Percentiles rank a stretch among this genome's conserved stretches.
phyloP scores from a whole-genome alignment of 208 protist species.

The Leishmania arabica region DNA sequence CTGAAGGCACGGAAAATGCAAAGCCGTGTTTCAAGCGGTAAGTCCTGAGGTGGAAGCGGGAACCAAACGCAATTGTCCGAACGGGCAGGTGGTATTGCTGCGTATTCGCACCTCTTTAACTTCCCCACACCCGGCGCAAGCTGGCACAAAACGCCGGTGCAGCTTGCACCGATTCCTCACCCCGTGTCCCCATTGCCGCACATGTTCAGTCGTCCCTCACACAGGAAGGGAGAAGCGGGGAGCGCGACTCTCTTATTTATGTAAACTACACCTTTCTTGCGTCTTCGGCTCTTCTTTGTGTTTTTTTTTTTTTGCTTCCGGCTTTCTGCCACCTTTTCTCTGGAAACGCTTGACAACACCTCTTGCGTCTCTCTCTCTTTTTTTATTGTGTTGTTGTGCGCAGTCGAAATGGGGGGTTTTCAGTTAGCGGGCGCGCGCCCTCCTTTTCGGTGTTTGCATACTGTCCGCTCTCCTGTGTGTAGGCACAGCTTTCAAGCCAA shows the following conservation, averaged over 20 bases:
- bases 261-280: not conserved
- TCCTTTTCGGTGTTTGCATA: not conserved
- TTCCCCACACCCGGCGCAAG: not conserved
- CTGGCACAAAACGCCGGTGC: not conserved
- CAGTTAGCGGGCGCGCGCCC: not conserved
- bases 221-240: not conserved
- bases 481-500: not conserved
- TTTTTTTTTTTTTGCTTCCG: too few relatives aligned
- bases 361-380: not conserved
- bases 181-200: not conserved
- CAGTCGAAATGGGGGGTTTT: not conserved
- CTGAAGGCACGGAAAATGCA: not conserved
- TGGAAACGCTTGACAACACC: not conserved
- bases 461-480: not conserved
- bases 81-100: not conserved
- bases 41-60: not conserved
- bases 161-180: not conserved
- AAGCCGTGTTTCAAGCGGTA: slow-evolving; percentile 3
- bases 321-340: not conserved
- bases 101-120: not conserved
- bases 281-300: too few relatives aligned
- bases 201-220: not conserved
- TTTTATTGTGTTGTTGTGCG: not conserved
- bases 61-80: not conserved
- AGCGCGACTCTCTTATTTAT: not conserved